Conservation (phyloP, 2,329 filamentous ascomycete species). For the Dothiorella sarmentorum region DNA sequence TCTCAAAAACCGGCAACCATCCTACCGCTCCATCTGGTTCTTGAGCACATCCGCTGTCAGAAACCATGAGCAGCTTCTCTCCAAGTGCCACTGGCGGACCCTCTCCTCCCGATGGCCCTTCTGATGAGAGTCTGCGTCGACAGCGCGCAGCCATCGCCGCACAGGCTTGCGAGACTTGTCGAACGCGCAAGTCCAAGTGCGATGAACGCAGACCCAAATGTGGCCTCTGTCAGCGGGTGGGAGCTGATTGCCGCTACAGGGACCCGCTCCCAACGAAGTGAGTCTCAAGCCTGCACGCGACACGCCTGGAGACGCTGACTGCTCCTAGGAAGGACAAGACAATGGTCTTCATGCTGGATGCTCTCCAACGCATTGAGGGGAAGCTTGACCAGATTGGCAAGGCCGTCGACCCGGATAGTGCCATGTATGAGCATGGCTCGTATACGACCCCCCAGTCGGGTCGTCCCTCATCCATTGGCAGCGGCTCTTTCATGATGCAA, state of each 20-base stretch:
- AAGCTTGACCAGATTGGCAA: constrained; percentile 20
- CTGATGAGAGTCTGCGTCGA: constrained; percentile 8
- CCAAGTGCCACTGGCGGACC: background rate
- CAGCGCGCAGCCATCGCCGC: constrained; percentile 20
- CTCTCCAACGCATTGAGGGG: constrained; percentile 12
- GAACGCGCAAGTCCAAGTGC: constrained; percentile 20
- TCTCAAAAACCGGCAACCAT: background rate
- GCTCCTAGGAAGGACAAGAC: constrained; percentile 20
- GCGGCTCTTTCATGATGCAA: background rate
- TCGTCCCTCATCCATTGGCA: constrained; percentile 14
- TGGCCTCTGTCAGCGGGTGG: constrained; percentile 20
- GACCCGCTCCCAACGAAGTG: constrained; percentile 20
- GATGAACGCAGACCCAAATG: constrained; percentile 21
- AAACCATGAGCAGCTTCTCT: constrained; percentile 14
- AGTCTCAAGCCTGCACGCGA: background rate
- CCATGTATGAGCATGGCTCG: background rate
- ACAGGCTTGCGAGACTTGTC: constrained; percentile 21
- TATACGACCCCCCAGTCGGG: constrained; percentile 8
- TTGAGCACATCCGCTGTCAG: constrained; percentile 1
- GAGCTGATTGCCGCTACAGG: constrained; percentile 20
- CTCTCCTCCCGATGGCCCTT: background rate
- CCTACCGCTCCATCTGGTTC: background rate
- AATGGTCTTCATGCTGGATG: constrained; percentile 19
- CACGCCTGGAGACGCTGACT: background rate
- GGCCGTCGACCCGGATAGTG: background rate